These are phyloP conservation scores for Cucumis sativus DNA, from an alignment of 306 rosid species.

Conservation along the genomic window DNA sequence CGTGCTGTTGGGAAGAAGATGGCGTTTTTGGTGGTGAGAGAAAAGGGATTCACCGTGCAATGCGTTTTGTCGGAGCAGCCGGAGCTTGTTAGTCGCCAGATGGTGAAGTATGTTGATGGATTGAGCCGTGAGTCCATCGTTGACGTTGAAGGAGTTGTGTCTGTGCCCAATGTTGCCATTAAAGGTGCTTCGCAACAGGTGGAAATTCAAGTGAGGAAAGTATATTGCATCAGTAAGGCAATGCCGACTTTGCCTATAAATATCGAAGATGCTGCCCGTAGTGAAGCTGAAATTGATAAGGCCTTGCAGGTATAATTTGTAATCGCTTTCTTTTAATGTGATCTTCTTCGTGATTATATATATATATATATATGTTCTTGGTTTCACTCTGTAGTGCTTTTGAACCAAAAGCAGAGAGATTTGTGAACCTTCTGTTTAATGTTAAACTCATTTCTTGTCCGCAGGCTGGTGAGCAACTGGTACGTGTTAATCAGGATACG, in stretches of 20 bases:
- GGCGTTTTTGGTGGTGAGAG: slow-evolving; percentile 67
- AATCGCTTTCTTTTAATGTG: background rate
- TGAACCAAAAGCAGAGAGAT: background rate
- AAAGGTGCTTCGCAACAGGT: slow-evolving; percentile 86
- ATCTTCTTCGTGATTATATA: background rate
- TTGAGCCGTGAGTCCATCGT: slow-evolving; percentile 76
- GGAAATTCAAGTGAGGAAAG: slow-evolving; percentile 74
- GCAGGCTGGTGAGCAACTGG: slow-evolving; percentile 75
- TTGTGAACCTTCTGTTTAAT: background rate
- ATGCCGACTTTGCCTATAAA: slow-evolving; percentile 57
- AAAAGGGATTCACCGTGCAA: slow-evolving; percentile 65
- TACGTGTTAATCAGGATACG: slow-evolving; percentile 86
- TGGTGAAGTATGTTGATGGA: slow-evolving; percentile 63
- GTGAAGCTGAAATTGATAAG: slow-evolving; percentile 63
- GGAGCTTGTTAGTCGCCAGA: slow-evolving; percentile 59
- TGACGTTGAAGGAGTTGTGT: slow-evolving; percentile 58
- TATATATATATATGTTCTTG: too few species aligned
- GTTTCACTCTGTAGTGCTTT: too few species aligned
- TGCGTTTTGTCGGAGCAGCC: slow-evolving; percentile 63
- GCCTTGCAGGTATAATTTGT: slow-evolving; percentile 41
- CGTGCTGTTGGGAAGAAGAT: slow-evolving; percentile 85
- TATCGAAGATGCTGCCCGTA: slow-evolving; percentile 84
- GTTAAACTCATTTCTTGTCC: slow-evolving; percentile 1
- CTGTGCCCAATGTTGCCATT: slow-evolving; percentile 44
- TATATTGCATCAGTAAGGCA: slow-evolving; percentile 57